Percentiles rank a stretch among this genome's conserved stretches.
These are phyloP conservation scores for Silene noctiflora DNA, from an alignment of 179 eudicot species.

Conservation along the genomic window DNA sequence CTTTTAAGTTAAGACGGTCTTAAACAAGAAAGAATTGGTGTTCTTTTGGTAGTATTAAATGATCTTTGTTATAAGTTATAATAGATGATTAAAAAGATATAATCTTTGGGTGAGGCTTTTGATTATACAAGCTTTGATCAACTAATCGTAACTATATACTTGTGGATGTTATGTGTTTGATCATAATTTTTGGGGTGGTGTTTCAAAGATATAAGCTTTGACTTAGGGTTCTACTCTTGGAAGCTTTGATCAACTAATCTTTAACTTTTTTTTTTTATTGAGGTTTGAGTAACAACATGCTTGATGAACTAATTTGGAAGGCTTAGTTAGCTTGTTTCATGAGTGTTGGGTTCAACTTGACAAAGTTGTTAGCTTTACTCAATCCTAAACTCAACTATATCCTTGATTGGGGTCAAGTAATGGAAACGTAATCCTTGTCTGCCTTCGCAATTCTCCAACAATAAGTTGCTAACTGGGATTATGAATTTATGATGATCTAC, in stretches of 20 bases:
- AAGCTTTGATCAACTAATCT: too few species aligned
- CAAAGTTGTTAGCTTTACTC: neutral
- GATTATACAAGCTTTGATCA: neutral
- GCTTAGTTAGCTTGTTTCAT: neutral
- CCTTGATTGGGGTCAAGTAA: neutral
- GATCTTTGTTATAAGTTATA: neutral
- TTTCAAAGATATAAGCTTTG: too few species aligned
- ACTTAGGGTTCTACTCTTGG: too few species aligned
- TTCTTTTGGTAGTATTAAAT: too few species aligned
- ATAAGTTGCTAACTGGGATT: neutral
- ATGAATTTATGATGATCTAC: too few species aligned
- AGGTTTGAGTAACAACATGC: too few species aligned
- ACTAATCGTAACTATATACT: neutral
- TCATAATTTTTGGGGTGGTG: neutral
- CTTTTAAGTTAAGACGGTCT: too few species aligned
- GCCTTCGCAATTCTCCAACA: neutral
- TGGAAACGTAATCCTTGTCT: neutral
- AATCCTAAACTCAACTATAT: neutral
- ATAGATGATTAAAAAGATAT: neutral
- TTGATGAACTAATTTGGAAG: neutral
- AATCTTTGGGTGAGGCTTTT: neutral
- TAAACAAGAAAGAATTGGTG: too few species aligned
- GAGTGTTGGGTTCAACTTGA: neutral
- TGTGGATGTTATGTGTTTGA: neutral
- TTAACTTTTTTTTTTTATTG: too few species aligned